Base-by-base conservation (phyloP, 805 yeast genomes). In the Candida dajiaensis region DNA sequence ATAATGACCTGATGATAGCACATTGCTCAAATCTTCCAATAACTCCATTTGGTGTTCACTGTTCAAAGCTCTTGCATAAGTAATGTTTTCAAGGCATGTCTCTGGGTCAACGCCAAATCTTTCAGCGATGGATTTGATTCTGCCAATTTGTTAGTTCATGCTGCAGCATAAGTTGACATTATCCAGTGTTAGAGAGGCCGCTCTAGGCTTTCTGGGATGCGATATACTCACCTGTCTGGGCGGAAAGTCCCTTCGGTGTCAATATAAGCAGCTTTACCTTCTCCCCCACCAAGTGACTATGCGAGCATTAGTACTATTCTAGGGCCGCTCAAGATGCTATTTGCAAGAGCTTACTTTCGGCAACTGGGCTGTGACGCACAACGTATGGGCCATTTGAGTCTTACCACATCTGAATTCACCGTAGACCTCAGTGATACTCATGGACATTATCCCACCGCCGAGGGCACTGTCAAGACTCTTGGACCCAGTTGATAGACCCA, bases 241-340 rank as follows among this genome's bases (percentile, higher is more conserved):
- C 92, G 73, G 53, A 85, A 85, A 1, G 92, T 85, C 5, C 92
- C 92, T 59, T 85, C 92, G 0, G 92, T 84, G 57, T 85, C 92
- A 48, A 85, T 81, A 56, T 79, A 85, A 10, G 86, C 83, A 23
- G 85, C 87, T 64, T 84, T 85, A 0, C 92, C 92, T 61, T 83
- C 90, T 13, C 83, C 89, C 4, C 92, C 92, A 4, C 90, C 90
- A 75, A 80, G 69, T 33, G 75, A 77, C 59, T 59, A 15, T 6
- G 38, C 19, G 7, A 13, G 15, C 16, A 33, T 42, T 37, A 42
- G 41, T 37, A 22, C 16, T 15, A 11, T 13, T 35, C 11, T 31
- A 8, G 18, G 6, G 29, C 25, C 21, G 21, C 18, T 18, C 19
- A 6, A 22, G 21, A 18, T 20, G 15, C 10, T 10, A 16, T 21